Evolutionary conservation across 2,329 filamentous ascomycete genomes (phyloP), one percentile per base, ranked within the genome.

Genomic region (Talaromyces amestolkiae): DNA sequence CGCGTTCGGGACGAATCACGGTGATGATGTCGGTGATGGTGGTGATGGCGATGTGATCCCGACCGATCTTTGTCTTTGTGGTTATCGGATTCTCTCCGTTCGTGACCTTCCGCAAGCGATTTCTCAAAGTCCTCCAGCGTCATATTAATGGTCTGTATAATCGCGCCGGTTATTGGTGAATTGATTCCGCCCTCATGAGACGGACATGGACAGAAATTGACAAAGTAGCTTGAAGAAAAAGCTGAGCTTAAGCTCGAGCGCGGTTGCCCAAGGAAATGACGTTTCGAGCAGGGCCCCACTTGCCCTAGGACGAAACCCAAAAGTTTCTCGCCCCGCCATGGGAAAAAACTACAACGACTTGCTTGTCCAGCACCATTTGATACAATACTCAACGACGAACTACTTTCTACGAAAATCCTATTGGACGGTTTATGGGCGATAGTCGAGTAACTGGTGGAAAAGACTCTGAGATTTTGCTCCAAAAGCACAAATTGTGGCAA

Each of bases 81-180:
- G 49, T 73, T 70, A 65, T 75, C 72, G 47, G 71, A 73, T 33
- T 74, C 74, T 58, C 74, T 72, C 71, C 76, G 69, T 68, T 79
- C 72, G 65, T 75, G 72, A 69, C 86, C 88, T 53, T 88, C 85
- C 1, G 89, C 90, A 13, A 96, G 83, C 31, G 88, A 82, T 74
- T 89, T 91, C 76, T 96, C 92, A 66, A 96, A 96, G 65, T 93
- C 91, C 70, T 88, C 86, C 66, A 89, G 75, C 5, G 84, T 83
- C 86, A 88, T 88, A 7, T 17, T 63, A 27, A 9, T 35, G 2
- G 27, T 19, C 22, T 47, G 4, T n/a, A 56, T 19, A 31, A 8
- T 35, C 8, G 22, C 17, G 3, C 27, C 37, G 31, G 17, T 27
- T 37, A 39, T 47, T 37, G 22, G 45, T 3, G 17, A 24, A 15